A percentile compares a stretch with the other conserved stretches of the same genome.
These are phyloP conservation scores for Sugiyamaella sp. DNA, from an alignment of 1,139 yeast species.

Conservation along the genomic window DNA sequence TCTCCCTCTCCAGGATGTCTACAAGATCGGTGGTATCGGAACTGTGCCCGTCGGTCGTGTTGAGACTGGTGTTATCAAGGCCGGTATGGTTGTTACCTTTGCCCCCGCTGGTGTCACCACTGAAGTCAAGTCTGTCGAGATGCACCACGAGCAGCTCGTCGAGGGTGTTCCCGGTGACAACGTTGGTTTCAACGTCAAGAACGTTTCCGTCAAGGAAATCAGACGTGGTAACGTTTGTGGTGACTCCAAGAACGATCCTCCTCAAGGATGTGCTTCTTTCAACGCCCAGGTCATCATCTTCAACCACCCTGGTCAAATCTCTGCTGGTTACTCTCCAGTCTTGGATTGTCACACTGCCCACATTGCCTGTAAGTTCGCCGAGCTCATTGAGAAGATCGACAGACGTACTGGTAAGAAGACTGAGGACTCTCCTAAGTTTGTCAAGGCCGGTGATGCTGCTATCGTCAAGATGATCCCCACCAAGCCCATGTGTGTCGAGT, in stretches of 20 bases:
- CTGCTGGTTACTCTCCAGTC: conserved; percentile 93
- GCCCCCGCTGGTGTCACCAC: conserved; percentile 94
- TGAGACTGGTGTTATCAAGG: conserved; percentile 89
- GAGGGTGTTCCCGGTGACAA: conserved; percentile 95
- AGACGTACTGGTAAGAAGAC: conserved; percentile 89
- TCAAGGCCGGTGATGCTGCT: conserved; percentile 95
- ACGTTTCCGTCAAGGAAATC: conserved; percentile 90
- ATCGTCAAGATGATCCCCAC: conserved; percentile 89
- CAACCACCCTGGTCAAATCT: conserved; percentile 94
- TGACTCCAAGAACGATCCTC: conserved; percentile 95
- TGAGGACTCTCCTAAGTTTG: conserved; percentile 82
- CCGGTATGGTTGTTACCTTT: conserved; percentile 88
- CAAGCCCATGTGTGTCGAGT: conserved; percentile 97
- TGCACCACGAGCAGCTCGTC: conserved; percentile 87
- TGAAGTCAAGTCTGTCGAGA: conserved; percentile 91
- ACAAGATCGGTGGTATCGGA: conserved; percentile 93
- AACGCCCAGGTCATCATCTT: conserved; percentile 86
- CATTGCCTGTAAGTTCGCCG: conserved; percentile 90
- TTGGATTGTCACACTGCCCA: conserved; percentile 95
- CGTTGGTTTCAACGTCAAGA: conserved; percentile 94
- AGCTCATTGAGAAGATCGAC: conserved; percentile 85
- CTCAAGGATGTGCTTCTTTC: conserved; percentile 80
- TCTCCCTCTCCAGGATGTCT: conserved; percentile 89
- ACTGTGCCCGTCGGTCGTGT: conserved; percentile 96
- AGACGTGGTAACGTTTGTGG: conserved; percentile 96